Evolutionary conservation across 2,329 filamentous ascomycete genomes (phyloP).

Genomic region (Neurospora sp.): DNA sequence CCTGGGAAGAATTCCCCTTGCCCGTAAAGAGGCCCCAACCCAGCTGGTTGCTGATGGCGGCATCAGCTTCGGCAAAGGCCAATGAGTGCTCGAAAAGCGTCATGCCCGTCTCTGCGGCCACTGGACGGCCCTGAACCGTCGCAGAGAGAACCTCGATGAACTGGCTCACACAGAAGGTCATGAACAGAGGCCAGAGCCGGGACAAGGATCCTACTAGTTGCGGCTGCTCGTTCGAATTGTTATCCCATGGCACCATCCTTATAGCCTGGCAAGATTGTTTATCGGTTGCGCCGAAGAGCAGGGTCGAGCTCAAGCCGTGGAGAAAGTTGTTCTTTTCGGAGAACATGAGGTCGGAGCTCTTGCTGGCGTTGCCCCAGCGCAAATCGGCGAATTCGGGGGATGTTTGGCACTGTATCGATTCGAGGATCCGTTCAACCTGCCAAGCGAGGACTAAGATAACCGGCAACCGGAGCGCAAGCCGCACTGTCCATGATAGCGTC

Average conservation of each 20-base stretch:
- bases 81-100: slow-evolving; percentile 93
- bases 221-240: slow-evolving; percentile 33
- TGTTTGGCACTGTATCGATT: slow-evolving; percentile 88
- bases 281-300: slow-evolving; percentile 68
- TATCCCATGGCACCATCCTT: slow-evolving; percentile 54
- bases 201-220: slow-evolving; percentile 69
- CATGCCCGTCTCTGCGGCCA: slow-evolving; percentile 85
- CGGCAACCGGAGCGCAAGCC: slow-evolving; percentile 57
- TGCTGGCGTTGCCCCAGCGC: slow-evolving; percentile 58
- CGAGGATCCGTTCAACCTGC: slow-evolving; percentile 62
- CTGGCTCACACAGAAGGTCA: slow-evolving; percentile 63
- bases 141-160: slow-evolving; percentile 84
- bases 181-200: slow-evolving; percentile 63
- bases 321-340: slow-evolving; percentile 59
- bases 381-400: slow-evolving; percentile 59
- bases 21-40: slow-evolving; percentile 54
- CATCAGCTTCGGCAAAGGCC: slow-evolving; percentile 91
- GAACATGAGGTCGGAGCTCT: slow-evolving; percentile 58
- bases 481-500: slow-evolving; percentile 61
- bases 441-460: slow-evolving; percentile 60
- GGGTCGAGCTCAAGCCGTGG: slow-evolving; percentile 58
- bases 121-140: slow-evolving; percentile 71
- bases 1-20: slow-evolving; percentile 33
- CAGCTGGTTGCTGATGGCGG: slow-evolving; percentile 71
- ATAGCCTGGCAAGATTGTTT: slow-evolving; percentile 64